phyloP scores from a whole-genome alignment of 1,284 basidiomycete genomes.

The Xanthoconium separans region DNA sequence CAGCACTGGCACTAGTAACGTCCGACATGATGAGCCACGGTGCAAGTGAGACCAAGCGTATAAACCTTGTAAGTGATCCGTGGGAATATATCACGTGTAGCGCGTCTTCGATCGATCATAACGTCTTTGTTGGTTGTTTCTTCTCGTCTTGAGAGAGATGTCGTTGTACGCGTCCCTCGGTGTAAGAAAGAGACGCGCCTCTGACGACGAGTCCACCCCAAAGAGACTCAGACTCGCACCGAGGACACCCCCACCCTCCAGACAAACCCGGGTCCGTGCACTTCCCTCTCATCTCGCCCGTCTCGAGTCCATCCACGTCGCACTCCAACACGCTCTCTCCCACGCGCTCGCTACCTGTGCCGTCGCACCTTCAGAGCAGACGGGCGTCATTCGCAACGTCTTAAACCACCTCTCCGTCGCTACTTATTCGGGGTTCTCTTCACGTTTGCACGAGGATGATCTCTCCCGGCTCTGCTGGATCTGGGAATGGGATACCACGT shows the following conservation, averaged over 20 bases:
- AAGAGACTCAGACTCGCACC: constrained; percentile 64
- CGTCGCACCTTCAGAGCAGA: constrained; percentile 72
- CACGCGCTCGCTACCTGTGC: constrained; percentile 79
- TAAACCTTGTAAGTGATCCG: no score
- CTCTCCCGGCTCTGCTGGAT: constrained; percentile 76
- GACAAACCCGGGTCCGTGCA: constrained; percentile 11
- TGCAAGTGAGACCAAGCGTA: no score
- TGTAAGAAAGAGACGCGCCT: constrained; percentile 60
- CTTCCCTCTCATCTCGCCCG: constrained; percentile 62
- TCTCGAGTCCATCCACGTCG: constrained; percentile 59
- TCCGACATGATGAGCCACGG: neutral
- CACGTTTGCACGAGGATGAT: constrained; percentile 64
- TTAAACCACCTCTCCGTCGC: constrained; percentile 69
- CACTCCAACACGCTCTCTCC: constrained; percentile 74
- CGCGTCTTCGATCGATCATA: constrained; percentile 32
- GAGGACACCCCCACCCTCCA: constrained; percentile 14
- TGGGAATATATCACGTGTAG: constrained; percentile 31
- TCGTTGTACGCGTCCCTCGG: constrained; percentile 28
- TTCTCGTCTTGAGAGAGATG: no score
- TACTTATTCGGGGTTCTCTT: constrained; percentile 64
- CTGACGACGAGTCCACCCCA: constrained; percentile 61
- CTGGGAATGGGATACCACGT: constrained; percentile 79
- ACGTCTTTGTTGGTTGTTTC: no score
- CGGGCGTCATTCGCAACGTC: constrained; percentile 72
- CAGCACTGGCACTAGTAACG: no score